phyloP scores from a whole-genome alignment of 257 asterid species.

The Verbena officinalis region DNA sequence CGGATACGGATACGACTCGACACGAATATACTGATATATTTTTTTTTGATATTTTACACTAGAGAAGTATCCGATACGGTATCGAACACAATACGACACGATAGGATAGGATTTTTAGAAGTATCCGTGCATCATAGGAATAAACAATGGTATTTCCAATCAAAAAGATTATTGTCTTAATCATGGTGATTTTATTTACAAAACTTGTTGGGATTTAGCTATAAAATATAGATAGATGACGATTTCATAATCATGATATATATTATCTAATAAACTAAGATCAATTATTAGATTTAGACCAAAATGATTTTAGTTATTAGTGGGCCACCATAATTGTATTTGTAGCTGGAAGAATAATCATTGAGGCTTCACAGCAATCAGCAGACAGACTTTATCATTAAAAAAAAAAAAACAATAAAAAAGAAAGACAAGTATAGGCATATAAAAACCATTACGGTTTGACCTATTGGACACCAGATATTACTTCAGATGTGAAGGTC shows the following conservation, averaged over 20 bases:
- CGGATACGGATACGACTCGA: too few relatives aligned
- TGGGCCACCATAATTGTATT: constrained; percentile 18
- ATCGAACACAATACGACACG: too few relatives aligned
- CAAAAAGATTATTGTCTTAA: constrained; percentile 7
- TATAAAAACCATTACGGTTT: too few relatives aligned
- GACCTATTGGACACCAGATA: too few relatives aligned
- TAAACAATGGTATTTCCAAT: not conserved
- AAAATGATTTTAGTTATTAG: not conserved
- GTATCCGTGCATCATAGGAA: not conserved
- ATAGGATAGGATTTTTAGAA: too few relatives aligned
- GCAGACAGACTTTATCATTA: not conserved
- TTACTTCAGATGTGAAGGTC: too few relatives aligned
- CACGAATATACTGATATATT: too few relatives aligned
- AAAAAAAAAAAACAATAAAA: not conserved
- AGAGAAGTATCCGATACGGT: too few relatives aligned
- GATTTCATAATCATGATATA: constrained; percentile 13
- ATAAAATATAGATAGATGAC: not conserved
- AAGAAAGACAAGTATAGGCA: too few relatives aligned
- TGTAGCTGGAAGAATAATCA: constrained; percentile 19
- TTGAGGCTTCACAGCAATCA: constrained; percentile 17
- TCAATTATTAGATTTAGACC: not conserved
- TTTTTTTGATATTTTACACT: too few relatives aligned
- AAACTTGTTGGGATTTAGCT: not conserved
- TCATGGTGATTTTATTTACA: not conserved
- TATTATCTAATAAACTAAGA: constrained; percentile 13